A percentile compares a stretch with the other conserved stretches of the same genome.
These are phyloP conservation scores for Fusarium albidum DNA, from an alignment of 2,329 filamentous ascomycete genomes.

Conservation along the genomic window DNA sequence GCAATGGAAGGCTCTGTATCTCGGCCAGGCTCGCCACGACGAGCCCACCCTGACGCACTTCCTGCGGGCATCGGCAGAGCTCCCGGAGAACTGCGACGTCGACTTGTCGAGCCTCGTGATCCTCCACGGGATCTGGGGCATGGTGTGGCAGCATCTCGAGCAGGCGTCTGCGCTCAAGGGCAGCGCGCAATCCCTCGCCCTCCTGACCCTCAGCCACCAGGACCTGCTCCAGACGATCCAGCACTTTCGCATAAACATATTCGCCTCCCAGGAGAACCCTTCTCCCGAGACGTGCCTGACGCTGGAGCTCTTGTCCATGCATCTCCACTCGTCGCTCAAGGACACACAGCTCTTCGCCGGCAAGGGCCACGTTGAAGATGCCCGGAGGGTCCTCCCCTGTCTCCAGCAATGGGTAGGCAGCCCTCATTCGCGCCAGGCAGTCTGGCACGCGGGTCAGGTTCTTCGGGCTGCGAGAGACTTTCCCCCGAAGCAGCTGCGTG, in stretches of 20 bases:
- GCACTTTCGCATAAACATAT: too few relatives aligned
- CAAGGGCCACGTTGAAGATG: neutral
- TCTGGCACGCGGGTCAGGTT: neutral
- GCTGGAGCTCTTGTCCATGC: too few relatives aligned
- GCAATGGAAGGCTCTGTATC: constrained; percentile 20
- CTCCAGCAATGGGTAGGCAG: neutral
- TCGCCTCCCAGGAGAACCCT: too few relatives aligned
- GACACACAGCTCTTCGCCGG: neutral
- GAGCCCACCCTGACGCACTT: constrained; percentile 11
- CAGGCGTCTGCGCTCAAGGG: too few relatives aligned
- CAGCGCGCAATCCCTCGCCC: too few relatives aligned
- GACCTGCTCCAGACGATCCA: too few relatives aligned
- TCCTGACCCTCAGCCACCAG: too few relatives aligned
- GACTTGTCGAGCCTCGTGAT: constrained; percentile 14
- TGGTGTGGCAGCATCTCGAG: constrained; percentile 30
- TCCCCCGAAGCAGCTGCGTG: neutral
- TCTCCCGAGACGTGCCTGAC: too few relatives aligned
- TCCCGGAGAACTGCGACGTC: constrained; percentile 12
- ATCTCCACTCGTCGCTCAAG: neutral
- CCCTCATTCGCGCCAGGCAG: neutral
- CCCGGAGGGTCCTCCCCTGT: neutral
- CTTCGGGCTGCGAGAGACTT: neutral
- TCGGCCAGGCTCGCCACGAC: constrained; percentile 2
- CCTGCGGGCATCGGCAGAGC: constrained; percentile 16
- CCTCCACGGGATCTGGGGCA: constrained; percentile 21